phyloP scores from a whole-genome alignment of 768 basidiomycete species.

The Suillus paluster region DNA sequence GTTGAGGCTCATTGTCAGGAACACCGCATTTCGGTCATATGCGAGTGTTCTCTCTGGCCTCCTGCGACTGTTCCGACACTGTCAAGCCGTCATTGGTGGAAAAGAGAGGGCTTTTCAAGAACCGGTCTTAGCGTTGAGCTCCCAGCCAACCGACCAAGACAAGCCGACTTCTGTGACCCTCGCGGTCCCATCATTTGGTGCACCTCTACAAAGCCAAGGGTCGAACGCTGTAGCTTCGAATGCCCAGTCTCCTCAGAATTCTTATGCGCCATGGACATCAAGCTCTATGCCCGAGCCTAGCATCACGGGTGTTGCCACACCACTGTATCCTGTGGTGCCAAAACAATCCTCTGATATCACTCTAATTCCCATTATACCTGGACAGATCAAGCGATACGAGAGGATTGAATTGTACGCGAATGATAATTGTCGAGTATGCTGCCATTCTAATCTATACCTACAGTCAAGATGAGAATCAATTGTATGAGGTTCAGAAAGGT shows the following conservation, averaged over 20 bases:
- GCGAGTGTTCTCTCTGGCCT: background rate
- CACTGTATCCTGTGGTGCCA: background rate
- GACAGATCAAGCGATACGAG: background rate
- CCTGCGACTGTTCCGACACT: background rate
- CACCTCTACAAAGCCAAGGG: constrained; percentile 20
- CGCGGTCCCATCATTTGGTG: background rate
- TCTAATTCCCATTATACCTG: background rate
- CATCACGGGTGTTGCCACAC: background rate
- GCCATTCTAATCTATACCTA: background rate
- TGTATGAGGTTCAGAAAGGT: background rate
- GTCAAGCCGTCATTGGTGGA: background rate
- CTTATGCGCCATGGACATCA: background rate
- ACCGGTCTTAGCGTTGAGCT: background rate
- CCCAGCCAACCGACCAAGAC: background rate
- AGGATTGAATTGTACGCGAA: background rate
- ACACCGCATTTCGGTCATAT: background rate
- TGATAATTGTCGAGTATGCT: background rate
- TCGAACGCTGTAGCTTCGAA: background rate
- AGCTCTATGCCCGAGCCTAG: background rate
- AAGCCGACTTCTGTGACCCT: background rate
- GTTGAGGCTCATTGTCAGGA: background rate
- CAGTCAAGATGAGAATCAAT: background rate
- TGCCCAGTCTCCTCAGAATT: background rate
- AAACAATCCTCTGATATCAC: background rate
- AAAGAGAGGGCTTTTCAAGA: background rate